Base-by-base conservation (phyloP, 306 rosid species). In the Clitoria ternatea region DNA sequence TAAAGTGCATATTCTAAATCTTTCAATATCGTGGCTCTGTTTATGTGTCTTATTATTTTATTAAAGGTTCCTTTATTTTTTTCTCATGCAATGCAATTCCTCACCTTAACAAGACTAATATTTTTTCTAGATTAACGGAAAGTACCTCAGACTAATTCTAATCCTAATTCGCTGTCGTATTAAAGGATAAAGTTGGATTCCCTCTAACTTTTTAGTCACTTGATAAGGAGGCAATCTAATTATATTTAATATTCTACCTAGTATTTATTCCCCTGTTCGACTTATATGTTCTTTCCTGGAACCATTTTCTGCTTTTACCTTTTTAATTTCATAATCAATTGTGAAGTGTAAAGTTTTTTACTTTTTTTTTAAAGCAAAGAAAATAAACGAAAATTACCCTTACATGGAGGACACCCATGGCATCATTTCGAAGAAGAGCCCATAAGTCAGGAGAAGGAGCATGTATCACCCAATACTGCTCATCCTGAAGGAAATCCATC, bases 21-120 rank as follows among this genome's bases (percentile, higher is more conserved):
- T 56, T 63, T 43, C 57, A 43, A 71, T 45, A 37, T 44, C 29
- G 19, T 27, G 8, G 27, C 55, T 62, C 42, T 70, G 13, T 62
- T 15, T 32, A 12, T 36, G 27, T 36, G 50, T 64, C 3, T 33
- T 8, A 4, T 8, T 69, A 29, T 52, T 59, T 55, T 35, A 50
- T 29, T 43, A 44, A 61, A 48, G 37, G 70, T 81, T 83, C 52
- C 94, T 76, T 83, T 15, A 63, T 36, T 42, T 74, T 66, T 61
- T 64, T 83, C 83, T 71, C 69, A 77, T 81, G 39, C 85, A n/a
- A n/a, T n/a, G n/a, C n/a, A n/a, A n/a, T 70, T 50, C 30, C 53
- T 35, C 22, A 47, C 68, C 43, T 61, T 74, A 26, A 30, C 20
- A n/a, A 7, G n/a, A 35, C 3, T 35, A 70, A 26, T 22, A 30